A percentile compares a stretch with the other conserved stretches of the same genome.
phyloP scores from a whole-genome alignment of 2,329 filamentous ascomycete species.

The Pseudopyricularia javanii region DNA sequence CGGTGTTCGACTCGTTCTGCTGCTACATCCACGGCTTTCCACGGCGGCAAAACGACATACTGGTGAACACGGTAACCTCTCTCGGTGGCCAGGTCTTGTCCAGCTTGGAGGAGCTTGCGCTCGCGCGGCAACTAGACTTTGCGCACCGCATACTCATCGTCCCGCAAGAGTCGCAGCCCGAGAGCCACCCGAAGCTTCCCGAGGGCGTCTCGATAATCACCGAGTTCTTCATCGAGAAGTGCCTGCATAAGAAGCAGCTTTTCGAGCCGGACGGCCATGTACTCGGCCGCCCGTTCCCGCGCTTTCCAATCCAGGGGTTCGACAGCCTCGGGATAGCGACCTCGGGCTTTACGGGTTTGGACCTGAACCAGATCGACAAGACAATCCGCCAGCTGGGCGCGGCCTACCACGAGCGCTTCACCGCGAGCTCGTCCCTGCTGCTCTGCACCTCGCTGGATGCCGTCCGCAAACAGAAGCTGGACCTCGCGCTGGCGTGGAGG shows the following conservation, averaged over 20 bases:
- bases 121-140: slow-evolving; percentile 15
- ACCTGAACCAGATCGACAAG: slow-evolving; percentile 74
- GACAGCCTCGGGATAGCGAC: slow-evolving; percentile 61
- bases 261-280: slow-evolving; percentile 58
- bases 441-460: slow-evolving; percentile 51
- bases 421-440: slow-evolving; percentile 59
- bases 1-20: slow-evolving; percentile 33
- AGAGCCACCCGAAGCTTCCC: slow-evolving; percentile 26
- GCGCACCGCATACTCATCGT: slow-evolving; percentile 38
- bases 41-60: slow-evolving; percentile 32
- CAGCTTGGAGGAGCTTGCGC: slow-evolving; percentile 27
- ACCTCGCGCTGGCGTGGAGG: slow-evolving; percentile 59
- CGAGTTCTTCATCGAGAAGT: slow-evolving; percentile 88
- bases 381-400: slow-evolving; percentile 66
- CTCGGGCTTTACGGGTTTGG: slow-evolving; percentile 72
- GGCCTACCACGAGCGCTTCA: slow-evolving; percentile 67
- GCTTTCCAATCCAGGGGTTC: slow-evolving; percentile 60
- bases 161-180: slow-evolving; percentile 35
- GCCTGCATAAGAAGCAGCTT: slow-evolving; percentile 63
- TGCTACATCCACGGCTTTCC: slow-evolving; percentile 52
- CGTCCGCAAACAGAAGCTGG: slow-evolving; percentile 63
- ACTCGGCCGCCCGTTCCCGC: slow-evolving; percentile 64
- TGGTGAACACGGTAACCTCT: slow-evolving; percentile 33
- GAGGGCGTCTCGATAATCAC: slow-evolving; percentile 49
- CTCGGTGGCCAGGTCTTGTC: slow-evolving; percentile 31